phyloP scores from a whole-genome alignment of 805 yeast genomes.

The Suhomyces vadensis region DNA sequence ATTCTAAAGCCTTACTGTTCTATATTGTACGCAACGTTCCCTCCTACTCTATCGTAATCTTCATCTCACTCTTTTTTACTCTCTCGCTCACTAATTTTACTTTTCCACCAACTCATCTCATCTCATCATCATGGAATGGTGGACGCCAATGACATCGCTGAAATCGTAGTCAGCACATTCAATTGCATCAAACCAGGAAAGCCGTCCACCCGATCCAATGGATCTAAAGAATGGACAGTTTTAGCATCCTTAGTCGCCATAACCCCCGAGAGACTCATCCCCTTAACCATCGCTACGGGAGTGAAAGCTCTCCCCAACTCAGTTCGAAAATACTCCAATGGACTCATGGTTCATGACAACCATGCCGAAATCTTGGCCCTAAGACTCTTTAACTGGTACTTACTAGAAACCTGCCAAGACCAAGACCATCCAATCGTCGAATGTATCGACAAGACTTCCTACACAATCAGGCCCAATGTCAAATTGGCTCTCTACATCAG shows the following conservation, averaged over 20 bases:
- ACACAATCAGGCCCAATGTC: slow-evolving; percentile 34
- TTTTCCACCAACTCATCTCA: too few relatives aligned
- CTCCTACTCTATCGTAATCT: too few relatives aligned
- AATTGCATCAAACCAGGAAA: slow-evolving; percentile 46
- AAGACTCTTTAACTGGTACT: slow-evolving; percentile 64
- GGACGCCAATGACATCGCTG: not conserved
- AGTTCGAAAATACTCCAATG: slow-evolving; percentile 46
- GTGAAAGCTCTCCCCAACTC: slow-evolving; percentile 72
- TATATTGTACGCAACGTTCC: too few relatives aligned
- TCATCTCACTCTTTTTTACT: too few relatives aligned
- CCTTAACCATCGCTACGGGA: slow-evolving; percentile 71
- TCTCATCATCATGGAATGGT: not conserved
- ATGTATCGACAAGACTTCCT: slow-evolving; percentile 17
- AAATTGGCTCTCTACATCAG: slow-evolving; percentile 63
- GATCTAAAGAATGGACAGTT: slow-evolving; percentile 79
- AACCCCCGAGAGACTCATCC: slow-evolving; percentile 21
- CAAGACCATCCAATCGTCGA: slow-evolving; percentile 17
- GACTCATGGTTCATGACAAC: slow-evolving; percentile 75
- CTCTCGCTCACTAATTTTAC: too few relatives aligned
- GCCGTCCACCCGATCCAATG: slow-evolving; percentile 63
- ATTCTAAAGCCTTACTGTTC: too few relatives aligned
- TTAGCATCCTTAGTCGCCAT: slow-evolving; percentile 68
- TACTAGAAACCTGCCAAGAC: slow-evolving; percentile 49
- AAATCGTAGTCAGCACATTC: slow-evolving; percentile 29
- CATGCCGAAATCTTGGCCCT: slow-evolving; percentile 86